Base-by-base conservation (phyloP, 805 yeast genomes). In the Metschnikowia kunwiensis region DNA sequence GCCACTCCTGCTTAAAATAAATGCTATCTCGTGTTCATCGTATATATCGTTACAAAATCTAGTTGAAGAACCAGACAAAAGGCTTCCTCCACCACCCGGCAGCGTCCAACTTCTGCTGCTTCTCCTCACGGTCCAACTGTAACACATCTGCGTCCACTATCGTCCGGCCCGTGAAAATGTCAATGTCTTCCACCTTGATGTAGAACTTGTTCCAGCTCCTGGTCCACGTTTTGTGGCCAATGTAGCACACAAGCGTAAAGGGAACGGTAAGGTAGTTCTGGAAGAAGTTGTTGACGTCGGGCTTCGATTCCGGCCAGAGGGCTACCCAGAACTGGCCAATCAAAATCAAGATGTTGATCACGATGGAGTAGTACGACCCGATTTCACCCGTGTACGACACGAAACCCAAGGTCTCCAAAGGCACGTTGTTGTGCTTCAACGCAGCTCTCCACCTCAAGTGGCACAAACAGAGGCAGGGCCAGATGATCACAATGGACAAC, bases 291-390 rank as follows among this genome's bases (percentile, higher is more conserved):
- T 57, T 61, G 12, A 50, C 58, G 33, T 48, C 43, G 7, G 60
- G 42, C 34, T 50, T 46, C 14, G 51, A 46, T 24, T 38, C 34
- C 1, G 73, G 73, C 56, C 44, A 67, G 38, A 67, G 61, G 4
- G 72, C 68, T 31, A 67, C 65, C 70, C 70, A 67, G 50, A 67
- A 67, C 48, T 67, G 72, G 16, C 67, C 70, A 36, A 67, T 51
- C 45, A 67, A 55, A 33, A 67, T 58, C 33, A 67, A 55, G 10
- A 46, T 29, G 44, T 61, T 63, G 27, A 55, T 41, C 14, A 60
- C 24, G 17, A 60, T 42, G 12, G 63, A 65, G 44, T 56, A 62
- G 33, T 49, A 52, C 5, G 72, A 65, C 9, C 73, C 73, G 46
- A 54, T 47, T 15, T 60, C 56, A 19, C 72, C 73, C 7, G 73